Base-by-base conservation (phyloP, 345 rosid genomes). In the Moricandia moricandioides region DNA sequence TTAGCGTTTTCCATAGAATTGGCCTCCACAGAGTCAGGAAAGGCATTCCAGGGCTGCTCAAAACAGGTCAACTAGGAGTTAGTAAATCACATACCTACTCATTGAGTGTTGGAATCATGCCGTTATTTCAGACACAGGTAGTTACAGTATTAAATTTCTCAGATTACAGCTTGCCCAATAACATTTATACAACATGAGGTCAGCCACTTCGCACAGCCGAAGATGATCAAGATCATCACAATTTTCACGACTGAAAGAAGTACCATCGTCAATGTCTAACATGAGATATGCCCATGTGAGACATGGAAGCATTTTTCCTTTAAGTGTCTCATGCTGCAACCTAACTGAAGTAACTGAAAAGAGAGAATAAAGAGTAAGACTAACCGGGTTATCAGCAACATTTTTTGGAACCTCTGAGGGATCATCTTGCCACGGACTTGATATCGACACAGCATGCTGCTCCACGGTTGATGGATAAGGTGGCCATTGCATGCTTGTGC, bases 11-110 rank as follows among this genome's bases (percentile, higher is more conserved):
- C 85, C 12, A 55, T 37, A 52, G 97, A 63, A 80, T 71, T 66
- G 52, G 77, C 79, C 58, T 76, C 61, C 55, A 62, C 69, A 77
- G 83, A 77, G 72, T 78, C 72, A 1, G 73, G 86, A 72, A 95
- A 95, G 68, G 96, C 93, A 86, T 85, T 88, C 97, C 97, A 88
- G 49, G 84, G 81, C 97, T 92, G 91, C 75, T 76, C 17, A 77
- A 54, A 75, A 59, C 35, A 52, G 76, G 78, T 74, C 26, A 7
- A 49, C 65, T 4, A 40, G 26, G 27, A 40, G 55, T 68, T 66
- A 74, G 73, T 31, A 27, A 56, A 40, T 49, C 21, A 60, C 18
- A 49, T 59, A 17, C 57, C 12, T 47, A 6, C 24, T 65, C 7
- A 16, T 47, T 57, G 39, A 64, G 29, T 26, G 8, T 65, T 65